Base-by-base conservation (phyloP, 306 rosid genomes). In the Gastrolobium villosum region DNA sequence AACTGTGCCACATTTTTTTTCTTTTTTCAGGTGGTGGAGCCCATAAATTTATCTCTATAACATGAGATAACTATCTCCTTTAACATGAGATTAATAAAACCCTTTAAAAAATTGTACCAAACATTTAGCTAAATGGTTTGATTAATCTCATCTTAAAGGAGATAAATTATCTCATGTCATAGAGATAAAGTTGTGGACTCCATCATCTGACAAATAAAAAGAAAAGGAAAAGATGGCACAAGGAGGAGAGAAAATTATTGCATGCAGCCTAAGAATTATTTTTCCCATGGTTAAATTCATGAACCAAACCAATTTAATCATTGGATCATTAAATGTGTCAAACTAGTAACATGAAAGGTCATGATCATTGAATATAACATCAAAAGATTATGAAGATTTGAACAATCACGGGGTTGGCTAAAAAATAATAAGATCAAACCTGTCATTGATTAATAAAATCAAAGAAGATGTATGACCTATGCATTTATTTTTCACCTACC, bases 401-500 rank as follows among this genome's bases (percentile, higher is more conserved):
- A 13, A 72, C 28, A 34, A 40, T n/a, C 13, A 53, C 1, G 20
- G 4, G 10, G 20, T 20, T 37, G 65, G 77, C 7, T 53, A 6
- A 34, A 7, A 7, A 60, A 37, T 39, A 63, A 63, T n/a, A 65
- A 41, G 39, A 40, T 41, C 2, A 40, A 36, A 65, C 39, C 72
- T 28, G 10, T 43, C 55, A 43, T 0, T 6, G 40, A 28, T 66
- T 10, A 28, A 66, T 44, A 30, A 45, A 44, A 45, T 13, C 13
- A 44, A n/a, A 0, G 30, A 36, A 11, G 20, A 10, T 11, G 71
- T 41, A 15, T 41, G 71, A 57, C 5, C 59, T 15, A 64, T 28
- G 7, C 69, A 74, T 74, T 74, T n/a, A 74, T 13, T 74, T 59
- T 59, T 2, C 69, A 59, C 4, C 78, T 31, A 74, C 45, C 59